Percentiles rank a stretch among this genome's conserved stretches.
Conservation (phyloP, 371 early-diverging fungal species). For the Mortierella sp. region DNA sequence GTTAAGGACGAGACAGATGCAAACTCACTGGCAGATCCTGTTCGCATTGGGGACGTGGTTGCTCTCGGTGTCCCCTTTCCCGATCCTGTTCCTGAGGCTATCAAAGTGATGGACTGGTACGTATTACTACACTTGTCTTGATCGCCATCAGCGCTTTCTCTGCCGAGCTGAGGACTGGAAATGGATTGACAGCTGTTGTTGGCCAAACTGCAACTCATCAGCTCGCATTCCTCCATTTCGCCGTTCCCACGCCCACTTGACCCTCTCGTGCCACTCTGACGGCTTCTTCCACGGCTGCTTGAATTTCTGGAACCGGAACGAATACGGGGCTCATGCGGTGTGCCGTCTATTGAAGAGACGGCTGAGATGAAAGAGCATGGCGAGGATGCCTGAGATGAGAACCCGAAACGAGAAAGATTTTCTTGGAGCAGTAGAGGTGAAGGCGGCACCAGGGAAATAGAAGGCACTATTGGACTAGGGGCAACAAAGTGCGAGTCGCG, state of each 20-base stretch:
- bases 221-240: constrained; percentile 28
- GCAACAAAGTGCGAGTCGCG: no score
- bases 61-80: no score
- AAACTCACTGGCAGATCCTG: no score
- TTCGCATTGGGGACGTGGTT: no score
- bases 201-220: constrained; percentile 27
- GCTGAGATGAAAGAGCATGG: constrained; percentile 44
- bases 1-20: no score
- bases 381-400: constrained; percentile 28
- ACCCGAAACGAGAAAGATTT: not conserved
- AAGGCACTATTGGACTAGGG: not conserved
- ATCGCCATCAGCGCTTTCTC: not conserved
- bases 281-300: not conserved
- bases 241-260: not conserved
- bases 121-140: not conserved
- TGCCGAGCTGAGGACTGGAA: no score
- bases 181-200: no score
- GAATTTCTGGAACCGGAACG: no score
- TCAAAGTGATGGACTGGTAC: no score
- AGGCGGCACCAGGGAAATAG: not conserved
- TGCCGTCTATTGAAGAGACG: constrained; percentile 16
- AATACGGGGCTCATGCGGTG: no score
- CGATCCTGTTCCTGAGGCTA: no score
- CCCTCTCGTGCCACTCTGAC: not conserved
- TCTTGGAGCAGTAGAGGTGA: not conserved